Evolutionary conservation across 208 protist genomes (phyloP), one percentile per base, ranked within the genome.

Genomic region (Borovskyia barvae): DNA sequence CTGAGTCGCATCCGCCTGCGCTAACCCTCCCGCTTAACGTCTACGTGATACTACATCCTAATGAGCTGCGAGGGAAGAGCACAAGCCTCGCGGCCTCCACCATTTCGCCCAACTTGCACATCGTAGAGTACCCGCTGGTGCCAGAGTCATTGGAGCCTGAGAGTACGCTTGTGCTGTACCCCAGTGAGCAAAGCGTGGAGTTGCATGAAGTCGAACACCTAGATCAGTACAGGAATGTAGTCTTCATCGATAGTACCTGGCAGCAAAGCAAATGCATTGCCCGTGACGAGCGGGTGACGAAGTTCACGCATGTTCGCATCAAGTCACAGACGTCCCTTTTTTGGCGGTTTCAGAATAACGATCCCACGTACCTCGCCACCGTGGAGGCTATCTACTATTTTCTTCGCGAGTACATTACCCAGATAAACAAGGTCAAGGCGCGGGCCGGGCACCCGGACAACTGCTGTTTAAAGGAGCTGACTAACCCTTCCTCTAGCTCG

Each of bases 361-460:
- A 94, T 51, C 83, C 88, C 9, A 81, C 80, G 12, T 94, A 92
- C 65, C 75, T 98, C 7, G 89, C 93, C 4, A 98, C 96, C 4
- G 95, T 98, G 19, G 96, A 98, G 75, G 94, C 94, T 7, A 98
- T 98, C 58, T 97, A 97, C 76, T 97, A 96, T 72, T 94, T 97
- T 56, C 71, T 96, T 35, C 75, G 82, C 14, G 88, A 97, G 60
- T 97, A 93, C 59, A 78, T 96, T 35, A 69, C 49, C 1, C 77
- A 91, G 19, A 69, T 68, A 25, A 90, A 85, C 63, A 72, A 72
- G 33, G 26, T 30, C n/a, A 60, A 74, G 37, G 39, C 36, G 50
- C 24, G 45, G 17, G 14, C 15, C 12, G 29, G 19, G 36, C 40
- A 52, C 46, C 14, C 25, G 2, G n/a, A 33, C 30, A 28, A 22